Conservation (phyloP, 2,329 filamentous ascomycete genomes). For the Aspergillus hortae region DNA sequence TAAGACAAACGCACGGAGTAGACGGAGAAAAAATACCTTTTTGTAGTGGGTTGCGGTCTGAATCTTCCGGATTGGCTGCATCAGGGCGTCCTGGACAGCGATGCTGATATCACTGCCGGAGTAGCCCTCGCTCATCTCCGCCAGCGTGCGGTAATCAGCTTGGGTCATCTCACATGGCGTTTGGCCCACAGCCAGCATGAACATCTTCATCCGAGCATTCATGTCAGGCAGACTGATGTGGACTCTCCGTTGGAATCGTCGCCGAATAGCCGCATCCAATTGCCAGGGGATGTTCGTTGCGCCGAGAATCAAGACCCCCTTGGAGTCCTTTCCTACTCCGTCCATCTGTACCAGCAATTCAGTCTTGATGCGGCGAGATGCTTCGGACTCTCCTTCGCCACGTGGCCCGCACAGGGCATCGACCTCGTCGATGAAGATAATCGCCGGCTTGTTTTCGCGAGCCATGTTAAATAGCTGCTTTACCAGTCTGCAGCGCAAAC, state of each 20-base stretch:
- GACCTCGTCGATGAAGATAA: conserved; percentile 98
- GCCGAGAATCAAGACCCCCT: conserved; percentile 88
- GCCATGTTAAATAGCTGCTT: conserved; percentile 98
- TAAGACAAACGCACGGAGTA: no score
- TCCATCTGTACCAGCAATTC: conserved; percentile 99
- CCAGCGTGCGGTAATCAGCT: conserved; percentile 76
- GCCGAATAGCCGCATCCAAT: conserved; percentile 88
- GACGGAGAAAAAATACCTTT: conserved; percentile 55
- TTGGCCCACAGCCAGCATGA: conserved; percentile 87
- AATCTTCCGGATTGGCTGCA: conserved; percentile 96
- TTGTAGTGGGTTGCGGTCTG: conserved; percentile 98
- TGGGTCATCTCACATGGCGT: conserved; percentile 81
- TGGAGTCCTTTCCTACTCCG: conserved; percentile 92
- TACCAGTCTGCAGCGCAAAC: conserved; percentile 62
- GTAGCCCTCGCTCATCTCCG: conserved; percentile 83
- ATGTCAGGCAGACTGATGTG: conserved; percentile 91
- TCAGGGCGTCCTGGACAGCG: conserved; percentile 90
- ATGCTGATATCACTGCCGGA: conserved; percentile 95
- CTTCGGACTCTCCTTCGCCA: conserved; percentile 93
- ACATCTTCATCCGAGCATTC: conserved; percentile 87
- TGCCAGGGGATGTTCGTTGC: conserved; percentile 99
- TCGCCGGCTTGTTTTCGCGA: conserved; percentile 93
- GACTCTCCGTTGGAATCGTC: conserved; percentile 92
- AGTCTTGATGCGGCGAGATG: conserved; percentile 95
- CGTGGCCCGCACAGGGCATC: conserved; percentile 93